Conservation (phyloP, 176 grass and related monocot species). For the Metroxylon sagu region DNA sequence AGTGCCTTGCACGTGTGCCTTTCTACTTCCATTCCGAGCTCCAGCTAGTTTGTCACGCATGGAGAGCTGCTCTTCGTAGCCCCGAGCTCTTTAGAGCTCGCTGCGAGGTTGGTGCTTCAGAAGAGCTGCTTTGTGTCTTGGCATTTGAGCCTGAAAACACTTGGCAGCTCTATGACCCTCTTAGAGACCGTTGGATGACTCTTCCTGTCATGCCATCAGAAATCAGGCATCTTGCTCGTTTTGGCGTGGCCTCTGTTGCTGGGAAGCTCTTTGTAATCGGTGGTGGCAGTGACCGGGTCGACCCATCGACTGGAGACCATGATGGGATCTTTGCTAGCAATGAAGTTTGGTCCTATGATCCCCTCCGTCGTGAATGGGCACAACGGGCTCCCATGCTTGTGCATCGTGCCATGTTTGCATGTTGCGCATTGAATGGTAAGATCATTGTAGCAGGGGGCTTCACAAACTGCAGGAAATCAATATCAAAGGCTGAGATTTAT, state of each 20-base stretch:
- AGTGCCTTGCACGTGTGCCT: constrained; percentile 83
- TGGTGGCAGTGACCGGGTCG: constrained; percentile 88
- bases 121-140: constrained; percentile 81
- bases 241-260: constrained; percentile 59
- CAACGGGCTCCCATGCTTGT: constrained; percentile 64
- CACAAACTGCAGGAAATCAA: constrained; percentile 80
- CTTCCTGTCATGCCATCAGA: constrained; percentile 89
- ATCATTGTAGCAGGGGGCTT: constrained; percentile 87
- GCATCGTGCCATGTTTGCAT: constrained; percentile 90
- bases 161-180: constrained; percentile 95
- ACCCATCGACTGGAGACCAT: constrained; percentile 86
- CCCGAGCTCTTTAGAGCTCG: constrained; percentile 52
- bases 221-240: constrained; percentile 84
- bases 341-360: constrained; percentile 94
- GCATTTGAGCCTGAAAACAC: constrained; percentile 95
- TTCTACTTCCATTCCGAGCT: constrained; percentile 60
- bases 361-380: constrained; percentile 49
- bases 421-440: constrained; percentile 78
- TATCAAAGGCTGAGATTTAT: constrained; percentile 86
- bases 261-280: constrained; percentile 95
- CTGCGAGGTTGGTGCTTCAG: constrained; percentile 41
- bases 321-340: constrained; percentile 92
- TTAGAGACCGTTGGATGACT: constrained; percentile 77
- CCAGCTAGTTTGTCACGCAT: constrained; percentile 76
- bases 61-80: constrained; percentile 49